Conservation (phyloP, 306 rosid genomes). For the Coriaria nepalensis region DNA sequence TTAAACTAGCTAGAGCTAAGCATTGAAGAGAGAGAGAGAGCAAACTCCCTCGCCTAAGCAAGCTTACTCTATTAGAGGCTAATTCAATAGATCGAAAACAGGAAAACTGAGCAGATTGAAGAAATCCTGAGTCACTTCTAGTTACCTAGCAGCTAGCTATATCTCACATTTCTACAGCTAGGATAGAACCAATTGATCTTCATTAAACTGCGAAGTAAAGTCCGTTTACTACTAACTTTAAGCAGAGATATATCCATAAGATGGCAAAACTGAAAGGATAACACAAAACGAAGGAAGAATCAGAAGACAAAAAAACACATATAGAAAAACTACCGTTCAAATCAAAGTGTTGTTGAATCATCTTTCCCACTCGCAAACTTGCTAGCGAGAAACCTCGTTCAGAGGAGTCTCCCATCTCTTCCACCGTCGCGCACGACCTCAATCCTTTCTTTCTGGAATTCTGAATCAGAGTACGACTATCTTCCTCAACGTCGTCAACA, state of each 20-base stretch:
- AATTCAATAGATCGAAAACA: background rate
- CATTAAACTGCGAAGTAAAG: too few species aligned
- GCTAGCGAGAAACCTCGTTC: slow-evolving; percentile 25
- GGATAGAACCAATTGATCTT: too few species aligned
- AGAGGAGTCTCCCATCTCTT: slow-evolving; percentile 67
- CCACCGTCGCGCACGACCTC: slow-evolving; percentile 66
- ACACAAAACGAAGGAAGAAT: background rate
- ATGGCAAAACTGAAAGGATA: too few species aligned
- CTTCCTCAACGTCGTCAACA: slow-evolving; percentile 5
- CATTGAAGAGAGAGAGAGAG: background rate
- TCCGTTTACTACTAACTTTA: too few species aligned
- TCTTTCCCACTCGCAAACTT: slow-evolving; percentile 46
- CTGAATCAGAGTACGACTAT: background rate
- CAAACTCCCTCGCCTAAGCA: background rate
- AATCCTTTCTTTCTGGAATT: slow-evolving; percentile 5
- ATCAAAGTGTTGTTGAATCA: slow-evolving; percentile 49
- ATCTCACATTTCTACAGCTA: too few species aligned
- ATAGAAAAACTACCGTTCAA: slow-evolving; percentile 36
- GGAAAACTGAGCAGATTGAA: background rate
- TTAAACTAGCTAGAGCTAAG: background rate
- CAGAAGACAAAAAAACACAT: background rate
- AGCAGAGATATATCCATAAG: background rate
- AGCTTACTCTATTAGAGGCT: background rate
- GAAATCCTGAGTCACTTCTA: too few species aligned
- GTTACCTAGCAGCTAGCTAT: too few species aligned